These are phyloP conservation scores for Aegilops sharonensis DNA, from an alignment of 176 grass and related monocot species.

Conservation along the genomic window DNA sequence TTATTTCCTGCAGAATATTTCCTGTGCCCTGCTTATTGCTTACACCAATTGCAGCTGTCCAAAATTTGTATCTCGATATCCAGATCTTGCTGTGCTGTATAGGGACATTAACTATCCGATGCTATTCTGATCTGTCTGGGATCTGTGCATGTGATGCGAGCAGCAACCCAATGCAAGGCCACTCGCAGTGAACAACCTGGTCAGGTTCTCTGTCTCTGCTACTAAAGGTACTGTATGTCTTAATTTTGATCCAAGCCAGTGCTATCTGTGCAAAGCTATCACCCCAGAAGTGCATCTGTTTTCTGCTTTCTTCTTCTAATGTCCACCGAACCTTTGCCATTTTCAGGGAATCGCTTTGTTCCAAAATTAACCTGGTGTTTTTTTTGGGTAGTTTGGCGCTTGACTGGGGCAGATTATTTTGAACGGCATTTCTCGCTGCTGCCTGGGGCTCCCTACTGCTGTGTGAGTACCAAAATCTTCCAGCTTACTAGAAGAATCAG, in stretches of 20 bases:
- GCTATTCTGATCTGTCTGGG: slow-evolving; percentile 18
- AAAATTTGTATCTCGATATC: neutral
- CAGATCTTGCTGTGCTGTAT: slow-evolving; percentile 12
- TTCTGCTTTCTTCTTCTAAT: neutral
- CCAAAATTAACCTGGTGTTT: neutral
- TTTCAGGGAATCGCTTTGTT: neutral
- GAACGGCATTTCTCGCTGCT: neutral
- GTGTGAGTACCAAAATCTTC: neutral
- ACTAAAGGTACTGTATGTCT: neutral
- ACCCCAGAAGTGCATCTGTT: neutral
- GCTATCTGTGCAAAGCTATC: neutral
- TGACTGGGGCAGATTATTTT: neutral
- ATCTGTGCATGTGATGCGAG: slow-evolving; percentile 13
- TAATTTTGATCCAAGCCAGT: neutral
- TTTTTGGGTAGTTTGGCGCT: neutral
- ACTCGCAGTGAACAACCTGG: neutral
- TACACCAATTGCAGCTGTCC: neutral
- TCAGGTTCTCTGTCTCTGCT: neutral
- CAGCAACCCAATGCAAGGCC: neutral
- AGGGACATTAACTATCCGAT: neutral
- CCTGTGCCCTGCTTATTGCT: neutral
- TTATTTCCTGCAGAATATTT: neutral
- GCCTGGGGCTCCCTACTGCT: neutral
- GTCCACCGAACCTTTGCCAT: neutral
- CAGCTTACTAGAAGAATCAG: slow-evolving; percentile 1